These are phyloP conservation scores for Dendrobium huoshanense DNA, from an alignment of 106 monocot genomes.

Conservation along the genomic window DNA sequence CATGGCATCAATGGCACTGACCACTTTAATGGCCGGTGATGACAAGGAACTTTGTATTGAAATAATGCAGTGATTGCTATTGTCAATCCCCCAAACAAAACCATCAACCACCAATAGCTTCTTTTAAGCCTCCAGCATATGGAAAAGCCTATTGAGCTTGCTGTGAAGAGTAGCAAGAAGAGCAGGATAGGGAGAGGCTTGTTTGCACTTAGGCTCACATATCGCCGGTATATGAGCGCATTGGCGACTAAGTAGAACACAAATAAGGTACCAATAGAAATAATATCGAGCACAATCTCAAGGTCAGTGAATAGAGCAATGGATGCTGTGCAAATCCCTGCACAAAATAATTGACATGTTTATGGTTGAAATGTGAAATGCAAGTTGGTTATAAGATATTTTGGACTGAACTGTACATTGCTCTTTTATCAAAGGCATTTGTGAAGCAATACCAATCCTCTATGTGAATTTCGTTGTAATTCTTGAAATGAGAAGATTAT, in stretches of 20 bases:
- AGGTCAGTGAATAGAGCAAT: constrained; percentile 71
- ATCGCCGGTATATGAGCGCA: constrained; percentile 57
- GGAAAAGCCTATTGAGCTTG: constrained; percentile 49
- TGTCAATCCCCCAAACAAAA: constrained; percentile 22
- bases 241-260: constrained; percentile 79
- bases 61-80: constrained; percentile 29
- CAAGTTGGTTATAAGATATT: not conserved
- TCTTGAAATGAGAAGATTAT: not conserved
- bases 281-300: constrained; percentile 50
- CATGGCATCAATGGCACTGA: constrained; percentile 67
- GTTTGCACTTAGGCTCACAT: constrained; percentile 24
- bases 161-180: constrained; percentile 46
- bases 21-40: constrained; percentile 30
- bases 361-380: not conserved
- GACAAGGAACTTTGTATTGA: constrained; percentile 16
- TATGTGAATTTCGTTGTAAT: too few species aligned
- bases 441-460: too few species aligned
- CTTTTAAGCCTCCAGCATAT: constrained; percentile 42
- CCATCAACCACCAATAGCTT: constrained; percentile 21
- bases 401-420: not conserved
- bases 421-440: too few species aligned
- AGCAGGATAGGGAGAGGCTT: constrained; percentile 30
- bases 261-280: constrained; percentile 65
- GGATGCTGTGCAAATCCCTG: constrained; percentile 73
- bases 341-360: not conserved